Conservation (phyloP, 306 rosid genomes). For the Begonia masoniana region DNA sequence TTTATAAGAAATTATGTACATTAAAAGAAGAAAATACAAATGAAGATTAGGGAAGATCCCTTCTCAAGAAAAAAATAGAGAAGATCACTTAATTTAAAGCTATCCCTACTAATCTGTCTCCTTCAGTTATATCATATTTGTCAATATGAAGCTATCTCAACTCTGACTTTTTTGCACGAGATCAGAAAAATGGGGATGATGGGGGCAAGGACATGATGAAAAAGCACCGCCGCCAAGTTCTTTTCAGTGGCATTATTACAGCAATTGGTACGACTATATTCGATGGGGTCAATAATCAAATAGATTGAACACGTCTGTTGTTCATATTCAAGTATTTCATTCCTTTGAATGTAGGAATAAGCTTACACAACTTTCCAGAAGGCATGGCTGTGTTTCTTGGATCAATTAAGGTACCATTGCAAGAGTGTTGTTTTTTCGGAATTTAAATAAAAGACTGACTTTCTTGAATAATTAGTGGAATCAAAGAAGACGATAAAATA, state of each 20-base stretch:
- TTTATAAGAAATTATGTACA: no score
- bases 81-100: no score
- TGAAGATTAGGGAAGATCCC: no score
- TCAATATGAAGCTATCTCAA: conserved; percentile 8
- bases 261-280: conserved; percentile 54
- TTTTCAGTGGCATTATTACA: conserved; percentile 29
- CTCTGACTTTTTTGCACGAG: no score
- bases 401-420: conserved; percentile 62
- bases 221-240: conserved; percentile 91
- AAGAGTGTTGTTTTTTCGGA: no score
- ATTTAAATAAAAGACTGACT: no score
- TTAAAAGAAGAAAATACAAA: no score
- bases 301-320: neutral
- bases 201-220: conserved; percentile 82
- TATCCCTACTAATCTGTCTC: no score
- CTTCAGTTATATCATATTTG: no score
- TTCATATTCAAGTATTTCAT: neutral
- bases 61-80: no score
- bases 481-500: no score
- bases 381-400: conserved; percentile 99
- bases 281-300: conserved; percentile 6
- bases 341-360: conserved; percentile 56
- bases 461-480: no score
- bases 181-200: conserved; percentile 61
- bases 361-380: conserved; percentile 97